Evolutionary conservation across 2,329 filamentous ascomycete genomes (phyloP).

Genomic region (Trichoderma atroviride): DNA sequence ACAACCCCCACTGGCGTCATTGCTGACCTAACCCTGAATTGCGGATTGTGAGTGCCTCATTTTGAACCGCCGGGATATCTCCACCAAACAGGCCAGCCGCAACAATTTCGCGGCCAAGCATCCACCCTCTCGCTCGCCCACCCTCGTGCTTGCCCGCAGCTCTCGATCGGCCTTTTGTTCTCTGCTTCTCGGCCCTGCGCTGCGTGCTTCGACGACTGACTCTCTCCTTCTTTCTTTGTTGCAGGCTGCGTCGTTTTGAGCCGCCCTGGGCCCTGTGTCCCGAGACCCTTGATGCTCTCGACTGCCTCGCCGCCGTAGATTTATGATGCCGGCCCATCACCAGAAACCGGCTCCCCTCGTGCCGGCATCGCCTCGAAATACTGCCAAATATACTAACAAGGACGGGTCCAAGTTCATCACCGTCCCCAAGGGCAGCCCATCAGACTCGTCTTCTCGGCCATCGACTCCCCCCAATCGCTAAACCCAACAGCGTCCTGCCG

Average conservation of each 20-base stretch:
- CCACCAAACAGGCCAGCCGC: constrained; percentile 24
- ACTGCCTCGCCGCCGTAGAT: constrained; percentile 40
- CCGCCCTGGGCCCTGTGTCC: constrained; percentile 30
- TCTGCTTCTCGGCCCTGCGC: neutral
- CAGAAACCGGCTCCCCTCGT: constrained; percentile 52
- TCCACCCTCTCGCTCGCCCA: neutral
- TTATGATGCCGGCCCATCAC: constrained; percentile 56
- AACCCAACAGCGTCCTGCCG: constrained; percentile 40
- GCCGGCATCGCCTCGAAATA: constrained; percentile 56
- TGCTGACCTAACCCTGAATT: constrained; percentile 45
- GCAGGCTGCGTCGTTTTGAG: constrained; percentile 26
- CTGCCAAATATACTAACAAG: constrained; percentile 67
- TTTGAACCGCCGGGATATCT: constrained; percentile 37
- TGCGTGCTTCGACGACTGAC: constrained; percentile 17
- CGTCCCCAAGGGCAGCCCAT: constrained; percentile 58
- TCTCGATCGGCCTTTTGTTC: constrained; percentile 4
- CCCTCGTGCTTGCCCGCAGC: neutral
- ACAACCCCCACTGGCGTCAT: constrained; percentile 41
- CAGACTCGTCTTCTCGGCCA: constrained; percentile 55
- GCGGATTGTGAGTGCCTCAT: constrained; percentile 42
- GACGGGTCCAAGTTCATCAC: constrained; percentile 71
- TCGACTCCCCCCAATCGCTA: constrained; percentile 54
- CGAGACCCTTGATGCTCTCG: constrained; percentile 43
- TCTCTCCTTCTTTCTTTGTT: constrained; percentile 3
- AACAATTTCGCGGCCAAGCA: constrained; percentile 27